Base-by-base conservation (phyloP, 805 yeast genomes). In the Ogataea trehalophila region DNA sequence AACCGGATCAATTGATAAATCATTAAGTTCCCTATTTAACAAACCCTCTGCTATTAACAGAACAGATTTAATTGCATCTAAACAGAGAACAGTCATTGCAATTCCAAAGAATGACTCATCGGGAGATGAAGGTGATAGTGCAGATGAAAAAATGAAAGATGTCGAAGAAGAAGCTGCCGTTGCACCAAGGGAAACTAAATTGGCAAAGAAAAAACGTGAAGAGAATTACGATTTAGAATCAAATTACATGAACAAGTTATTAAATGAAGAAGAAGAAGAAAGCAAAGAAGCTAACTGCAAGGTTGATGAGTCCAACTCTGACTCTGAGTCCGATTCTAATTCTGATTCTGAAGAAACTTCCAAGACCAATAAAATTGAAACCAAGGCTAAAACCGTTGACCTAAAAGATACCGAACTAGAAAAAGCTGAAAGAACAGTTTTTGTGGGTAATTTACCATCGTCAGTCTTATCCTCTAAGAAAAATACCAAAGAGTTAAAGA, bases 361-460 rank as follows among this genome's bases (percentile, higher is more conserved):
- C 23, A 13, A 48, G 45, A 42, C 23, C 17, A 41, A 4, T 18
- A 29, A 5, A 3, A 36, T 20, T 11, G 55, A 60, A 17, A 58
- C 61, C 11, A 59, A 59, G 2, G 84, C 86, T 36, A 75, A 73
- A 53, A 66, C 70, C 3, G 58, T 82, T 41, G 85, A 85, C 66
- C 66, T 84, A 50, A 83, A 83, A 61, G 83, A 81, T 52, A 69
- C 69, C n/a, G 96, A 89, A 62, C 70, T 86, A 42, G 87, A 79
- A 56, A 87, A 87, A 65, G 95, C 96, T 6, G 88, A 85, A 54
- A 76, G 84, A 56, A 89, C 96, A 0, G 72, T 92, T 0, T 94
- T 94, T 60, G 83, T 94, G 9, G 98, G 97, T 39, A 94, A 94
- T 64, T 78, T 92, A 14, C 79, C 87, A 33, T 68, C 81, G 37